Base-by-base conservation (phyloP, 352 stramenopile genomes). In the Pythium vanterpoolii region DNA sequence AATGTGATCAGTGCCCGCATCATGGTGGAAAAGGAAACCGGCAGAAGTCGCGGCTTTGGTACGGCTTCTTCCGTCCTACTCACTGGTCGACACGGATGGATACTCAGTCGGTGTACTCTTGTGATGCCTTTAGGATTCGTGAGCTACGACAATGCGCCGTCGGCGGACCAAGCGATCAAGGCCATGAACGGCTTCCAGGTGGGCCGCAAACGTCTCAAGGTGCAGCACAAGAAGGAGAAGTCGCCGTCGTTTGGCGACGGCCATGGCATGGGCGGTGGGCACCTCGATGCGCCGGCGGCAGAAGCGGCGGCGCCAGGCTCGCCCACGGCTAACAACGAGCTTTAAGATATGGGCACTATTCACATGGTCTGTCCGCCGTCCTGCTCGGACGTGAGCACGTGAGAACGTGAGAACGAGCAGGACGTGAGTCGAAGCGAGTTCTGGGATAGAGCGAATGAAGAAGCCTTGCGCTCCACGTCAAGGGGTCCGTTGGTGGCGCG, bases 11-110 rank as follows among this genome's bases (percentile, higher is more conserved):
- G 87, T 69, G 96, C 96, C 39, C 83, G 93, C 36, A 98, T 99
- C 60, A 98, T 98, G 92, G 93, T 98, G 49, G 95, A 99, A 83
- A 97, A 96, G 69, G 92, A 97, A 53, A 98, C 92, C 6, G 92
- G 93, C 46, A 85, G 94, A 77, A 97, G 90, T 78, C 92, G 93
- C 70, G 95, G 96, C 36, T 97, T 96, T 75, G 89, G 89, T 96
- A 80, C 69, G 87, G n/a, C n/a, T 81, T 19, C 6, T 1, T 26
- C 3, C 14, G 19, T 21, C 34, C 31, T 11, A 6, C 31, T 36
- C 14, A 6, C 13, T 42, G 13, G 34, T 4, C 34, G 8, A 42
- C 34, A 18, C 34, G 34, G 34, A 18, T n/a, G 8, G 34, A 21
- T 13, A 21, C 34, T 42, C 34, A 42, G 18, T 18, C 11, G 34